Base-by-base conservation (phyloP, 805 yeast species). In the Monosporozyma servazzii region DNA sequence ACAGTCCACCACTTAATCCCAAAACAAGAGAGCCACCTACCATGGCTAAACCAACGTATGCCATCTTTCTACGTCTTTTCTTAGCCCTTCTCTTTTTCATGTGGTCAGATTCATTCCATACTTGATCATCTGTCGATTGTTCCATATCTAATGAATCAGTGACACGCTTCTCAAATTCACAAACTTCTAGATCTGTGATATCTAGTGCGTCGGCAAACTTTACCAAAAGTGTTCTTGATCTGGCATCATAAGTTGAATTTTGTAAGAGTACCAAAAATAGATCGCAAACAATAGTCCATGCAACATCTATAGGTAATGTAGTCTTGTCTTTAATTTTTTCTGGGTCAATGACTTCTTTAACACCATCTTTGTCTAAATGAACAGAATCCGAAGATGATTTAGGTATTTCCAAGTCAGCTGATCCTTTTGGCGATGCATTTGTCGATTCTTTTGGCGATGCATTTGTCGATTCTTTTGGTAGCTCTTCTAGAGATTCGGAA, bases 271-370 rank as follows among this genome's bases (percentile, higher is more conserved):
- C 75, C 42, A 93, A 72, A 62, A 91, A 91, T 46, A 93, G 70
- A 65, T 93, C 99, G 69, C 99, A 95, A 5, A 93, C 72, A 13
- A 91, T 78, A 0, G 96, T 90, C 99, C 99, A 95, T 30, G 90
- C 80, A 21, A 93, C 77, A 60, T 90, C 96, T 50, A 86, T 76
- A 27, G 82, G 79, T 7, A 84, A 56, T 2, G 59, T 66, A 13
- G 66, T 60, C n/a, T 69, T 53, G n/a, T 64, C 56, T 17, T 67
- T 66, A 1, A 71, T 58, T 18, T 68, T 68, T 17, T 67, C 69
- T 3, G 70, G 69, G 33, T 62, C 57, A 2, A 68, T 47, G 10
- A 68, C 56, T 23, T 57, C 49, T 11, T 27, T 47, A n/a, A 36
- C 29, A n/a, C 43, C 41, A 25, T 47, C 49, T 37, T 47, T 27